phyloP scores from a whole-genome alignment of 345 rosid genomes.

The Geranium brycei region DNA sequence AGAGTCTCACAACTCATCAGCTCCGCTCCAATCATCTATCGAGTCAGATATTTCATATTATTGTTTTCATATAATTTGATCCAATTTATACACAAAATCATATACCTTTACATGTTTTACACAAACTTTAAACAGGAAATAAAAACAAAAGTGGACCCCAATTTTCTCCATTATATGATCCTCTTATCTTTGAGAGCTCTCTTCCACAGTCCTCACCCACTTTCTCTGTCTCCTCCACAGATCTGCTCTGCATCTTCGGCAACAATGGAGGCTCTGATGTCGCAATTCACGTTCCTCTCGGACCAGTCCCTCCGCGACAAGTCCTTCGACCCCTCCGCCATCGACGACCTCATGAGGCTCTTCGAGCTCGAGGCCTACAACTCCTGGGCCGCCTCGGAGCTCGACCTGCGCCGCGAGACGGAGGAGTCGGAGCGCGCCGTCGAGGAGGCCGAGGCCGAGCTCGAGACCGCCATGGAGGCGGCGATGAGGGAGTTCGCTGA shows the following conservation, averaged over 20 bases:
- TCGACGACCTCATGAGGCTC: conserved; percentile 66
- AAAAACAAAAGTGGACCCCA: not conserved
- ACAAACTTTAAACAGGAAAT: not conserved
- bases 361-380: conserved; percentile 79
- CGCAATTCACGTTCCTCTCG: conserved; percentile 66
- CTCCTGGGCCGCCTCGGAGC: conserved; percentile 63
- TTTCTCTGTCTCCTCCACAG: conserved; percentile 2
- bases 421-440: conserved; percentile 35
- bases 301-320: conserved; percentile 59
- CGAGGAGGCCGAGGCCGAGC: conserved; percentile 41
- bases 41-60: no score
- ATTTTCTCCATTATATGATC: not conserved
- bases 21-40: no score
- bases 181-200: not conserved
- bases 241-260: not conserved
- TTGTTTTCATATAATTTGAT: no score
- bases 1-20: no score
- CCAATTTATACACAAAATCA: no score
- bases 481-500: conserved; percentile 64
- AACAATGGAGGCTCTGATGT: conserved; percentile 63
- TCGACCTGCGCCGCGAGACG: conserved; percentile 31
- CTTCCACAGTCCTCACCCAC: not conserved
- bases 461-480: conserved; percentile 58
- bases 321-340: conserved; percentile 53
- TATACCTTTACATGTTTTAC: not conserved